Percentiles rank a stretch among this genome's conserved stretches.
These are phyloP conservation scores for Vitellaria paradoxa DNA, from an alignment of 179 eudicot genomes.

Conservation along the genomic window DNA sequence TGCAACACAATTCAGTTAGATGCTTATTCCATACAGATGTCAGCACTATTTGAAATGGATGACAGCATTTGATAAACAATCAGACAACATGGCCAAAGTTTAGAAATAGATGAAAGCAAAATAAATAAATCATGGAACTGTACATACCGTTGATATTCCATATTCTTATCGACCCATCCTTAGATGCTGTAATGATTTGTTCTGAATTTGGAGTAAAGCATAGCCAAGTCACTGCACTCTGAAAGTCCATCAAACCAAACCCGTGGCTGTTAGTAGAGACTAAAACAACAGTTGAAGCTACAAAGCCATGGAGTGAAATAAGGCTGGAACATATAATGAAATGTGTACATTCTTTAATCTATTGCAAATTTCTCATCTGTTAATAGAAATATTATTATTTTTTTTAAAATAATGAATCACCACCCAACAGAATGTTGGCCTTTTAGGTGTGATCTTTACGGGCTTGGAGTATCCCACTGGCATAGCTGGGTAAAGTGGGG, in stretches of 20 bases:
- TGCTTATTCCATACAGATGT: neutral
- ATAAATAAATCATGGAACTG: neutral
- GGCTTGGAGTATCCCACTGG: too few relatives aligned
- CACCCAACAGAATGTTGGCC: too few relatives aligned
- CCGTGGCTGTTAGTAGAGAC: neutral
- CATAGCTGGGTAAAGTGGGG: too few relatives aligned
- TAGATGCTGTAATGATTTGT: conserved; percentile 87
- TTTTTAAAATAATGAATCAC: too few relatives aligned
- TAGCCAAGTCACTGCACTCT: conserved; percentile 99
- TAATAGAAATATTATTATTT: neutral
- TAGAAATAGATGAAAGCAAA: neutral
- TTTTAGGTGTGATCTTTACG: too few relatives aligned
- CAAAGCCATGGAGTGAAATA: neutral
- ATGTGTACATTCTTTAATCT: neutral
- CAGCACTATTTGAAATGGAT: neutral
- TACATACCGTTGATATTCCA: conserved; percentile 96
- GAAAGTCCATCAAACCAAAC: conserved; percentile 17
- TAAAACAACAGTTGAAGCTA: conserved; percentile 2
- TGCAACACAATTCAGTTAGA: neutral
- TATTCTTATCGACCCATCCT: conserved; percentile 88
- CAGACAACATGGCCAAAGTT: too few relatives aligned
- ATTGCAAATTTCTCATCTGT: neutral
- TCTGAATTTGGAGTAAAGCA: conserved; percentile 92
- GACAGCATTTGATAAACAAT: too few relatives aligned
- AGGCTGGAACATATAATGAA: neutral